Evolutionary conservation across 1,284 basidiomycete species (phyloP).

Genomic region (Exsudoporus floridanus): DNA sequence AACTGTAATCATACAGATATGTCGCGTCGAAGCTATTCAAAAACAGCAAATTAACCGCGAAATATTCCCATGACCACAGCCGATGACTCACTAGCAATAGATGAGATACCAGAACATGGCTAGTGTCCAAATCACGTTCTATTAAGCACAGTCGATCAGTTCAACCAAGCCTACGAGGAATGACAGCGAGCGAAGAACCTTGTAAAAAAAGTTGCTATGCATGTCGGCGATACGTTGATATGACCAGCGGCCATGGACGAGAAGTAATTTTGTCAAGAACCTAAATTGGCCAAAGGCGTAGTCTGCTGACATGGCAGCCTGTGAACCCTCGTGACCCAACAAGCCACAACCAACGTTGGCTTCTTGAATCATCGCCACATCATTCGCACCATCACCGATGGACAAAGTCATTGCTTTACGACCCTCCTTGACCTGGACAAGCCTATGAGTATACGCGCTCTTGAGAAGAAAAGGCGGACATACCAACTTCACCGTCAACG

Average conservation of each 20-base stretch:
- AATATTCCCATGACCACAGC: background rate
- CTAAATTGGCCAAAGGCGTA: constrained; percentile 98
- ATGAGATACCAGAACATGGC: constrained; percentile 94
- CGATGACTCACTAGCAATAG: constrained; percentile 69
- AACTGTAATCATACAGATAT: constrained; percentile 95
- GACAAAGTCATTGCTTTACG: constrained; percentile 94
- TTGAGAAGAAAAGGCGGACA: constrained; percentile 28
- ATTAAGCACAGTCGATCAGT: constrained; percentile 5
- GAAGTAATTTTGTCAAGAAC: constrained; percentile 86
- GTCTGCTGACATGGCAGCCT: constrained; percentile 98
- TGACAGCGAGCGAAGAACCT: constrained; percentile 48
- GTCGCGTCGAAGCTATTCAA: constrained; percentile 82
- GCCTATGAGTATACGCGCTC: constrained; percentile 5
- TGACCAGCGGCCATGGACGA: constrained; percentile 96
- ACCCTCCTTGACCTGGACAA: constrained; percentile 86
- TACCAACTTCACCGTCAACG: constrained; percentile 89
- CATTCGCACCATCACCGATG: constrained; percentile 96
- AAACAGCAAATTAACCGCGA: constrained; percentile 14
- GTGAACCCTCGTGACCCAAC: constrained; percentile 92
- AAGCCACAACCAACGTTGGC: constrained; percentile 96
- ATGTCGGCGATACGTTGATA: constrained; percentile 96
- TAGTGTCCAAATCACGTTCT: constrained; percentile 91
- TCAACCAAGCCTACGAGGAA: background rate
- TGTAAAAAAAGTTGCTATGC: constrained; percentile 99
- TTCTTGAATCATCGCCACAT: constrained; percentile 98